Evolutionary conservation across 176 grass and related monocot genomes (phyloP).

Genomic region (Lolium perenne): DNA sequence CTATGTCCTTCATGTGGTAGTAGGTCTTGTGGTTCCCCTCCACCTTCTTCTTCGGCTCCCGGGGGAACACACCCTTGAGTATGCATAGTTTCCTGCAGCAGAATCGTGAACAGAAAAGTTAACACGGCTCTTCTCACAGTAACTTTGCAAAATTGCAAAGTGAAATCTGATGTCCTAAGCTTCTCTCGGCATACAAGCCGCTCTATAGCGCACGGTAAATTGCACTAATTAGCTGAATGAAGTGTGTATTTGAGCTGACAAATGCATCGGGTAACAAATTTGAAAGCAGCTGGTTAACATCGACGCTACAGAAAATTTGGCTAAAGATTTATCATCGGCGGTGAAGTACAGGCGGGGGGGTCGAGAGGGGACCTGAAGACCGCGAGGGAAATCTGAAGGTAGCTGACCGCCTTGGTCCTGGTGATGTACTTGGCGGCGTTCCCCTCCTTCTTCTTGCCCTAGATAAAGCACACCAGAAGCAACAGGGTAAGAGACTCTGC

Average conservation of each 20-base stretch:
- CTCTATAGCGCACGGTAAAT: not conserved
- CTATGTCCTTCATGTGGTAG: constrained; percentile 92
- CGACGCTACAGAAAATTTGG: not conserved
- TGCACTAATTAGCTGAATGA: not conserved
- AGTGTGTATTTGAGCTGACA: not conserved
- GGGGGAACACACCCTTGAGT: constrained; percentile 87
- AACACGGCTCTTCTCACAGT: not conserved
- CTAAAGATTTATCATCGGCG: not conserved
- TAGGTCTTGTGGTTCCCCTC: constrained; percentile 98
- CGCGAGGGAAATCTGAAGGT: constrained; percentile 78
- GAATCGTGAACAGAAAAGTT: constrained; percentile 2
- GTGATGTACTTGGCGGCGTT: constrained; percentile 97
- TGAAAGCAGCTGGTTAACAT: not conserved
- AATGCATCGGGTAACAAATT: not conserved
- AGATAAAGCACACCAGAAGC: not conserved
- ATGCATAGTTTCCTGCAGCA: constrained; percentile 91
- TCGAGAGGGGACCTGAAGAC: constrained; percentile 64
- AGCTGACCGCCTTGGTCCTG: constrained; percentile 81
- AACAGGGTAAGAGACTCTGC: not conserved
- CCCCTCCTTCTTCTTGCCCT: constrained; percentile 99
- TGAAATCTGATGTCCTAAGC: not conserved
- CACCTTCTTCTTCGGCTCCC: constrained; percentile 91
- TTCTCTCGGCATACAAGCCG: no score
- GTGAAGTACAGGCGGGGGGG: not conserved
- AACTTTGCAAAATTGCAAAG: no score